A percentile compares a stretch with the other conserved stretches of the same genome.
Conservation (phyloP, 2,329 filamentous ascomycete species). For the Trichoderma sp. region DNA sequence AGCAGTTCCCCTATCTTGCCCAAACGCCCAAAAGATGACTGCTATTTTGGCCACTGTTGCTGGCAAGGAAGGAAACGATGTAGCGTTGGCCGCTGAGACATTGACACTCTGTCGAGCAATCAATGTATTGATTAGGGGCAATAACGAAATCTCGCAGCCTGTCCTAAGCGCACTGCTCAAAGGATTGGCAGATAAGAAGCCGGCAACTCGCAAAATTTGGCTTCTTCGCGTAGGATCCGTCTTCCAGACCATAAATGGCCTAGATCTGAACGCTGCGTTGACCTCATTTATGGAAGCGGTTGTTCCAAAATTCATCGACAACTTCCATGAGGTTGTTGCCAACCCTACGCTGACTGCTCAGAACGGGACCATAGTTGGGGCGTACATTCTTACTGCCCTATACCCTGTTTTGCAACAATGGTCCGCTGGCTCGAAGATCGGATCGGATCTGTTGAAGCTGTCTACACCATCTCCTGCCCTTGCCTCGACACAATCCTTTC, state of each 20-base stretch:
- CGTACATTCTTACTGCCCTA: slow-evolving; percentile 69
- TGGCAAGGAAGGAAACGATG: slow-evolving; percentile 84
- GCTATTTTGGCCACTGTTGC: slow-evolving; percentile 65
- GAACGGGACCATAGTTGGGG: slow-evolving; percentile 75
- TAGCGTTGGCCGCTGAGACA: slow-evolving; percentile 73
- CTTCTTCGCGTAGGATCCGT: slow-evolving; percentile 69
- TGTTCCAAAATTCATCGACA: slow-evolving; percentile 57
- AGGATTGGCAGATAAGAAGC: slow-evolving; percentile 81
- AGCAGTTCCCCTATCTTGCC: slow-evolving; percentile 56
- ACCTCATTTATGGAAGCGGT: slow-evolving; percentile 52
- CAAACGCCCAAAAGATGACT: slow-evolving; percentile 64
- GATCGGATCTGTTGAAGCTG: slow-evolving; percentile 51
- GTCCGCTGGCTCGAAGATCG: slow-evolving; percentile 50
- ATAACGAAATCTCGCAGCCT: slow-evolving; percentile 59
- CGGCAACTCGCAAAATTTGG: slow-evolving; percentile 76
- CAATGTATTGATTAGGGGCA: slow-evolving; percentile 58
- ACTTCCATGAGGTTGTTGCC: slow-evolving; percentile 71
- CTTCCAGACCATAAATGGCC: slow-evolving; percentile 53
- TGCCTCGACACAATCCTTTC: slow-evolving; percentile 81
- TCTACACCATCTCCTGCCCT: slow-evolving; percentile 62
- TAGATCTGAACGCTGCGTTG: slow-evolving; percentile 46
- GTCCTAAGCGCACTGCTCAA: slow-evolving; percentile 72
- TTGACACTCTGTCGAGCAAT: slow-evolving; percentile 66
- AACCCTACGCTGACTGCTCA: slow-evolving; percentile 80
- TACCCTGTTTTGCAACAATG: slow-evolving; percentile 52